Evolutionary conservation across 2,329 filamentous ascomycete genomes (phyloP), one percentile per base, ranked within the genome.

Genomic region (Thelonectria discophora): DNA sequence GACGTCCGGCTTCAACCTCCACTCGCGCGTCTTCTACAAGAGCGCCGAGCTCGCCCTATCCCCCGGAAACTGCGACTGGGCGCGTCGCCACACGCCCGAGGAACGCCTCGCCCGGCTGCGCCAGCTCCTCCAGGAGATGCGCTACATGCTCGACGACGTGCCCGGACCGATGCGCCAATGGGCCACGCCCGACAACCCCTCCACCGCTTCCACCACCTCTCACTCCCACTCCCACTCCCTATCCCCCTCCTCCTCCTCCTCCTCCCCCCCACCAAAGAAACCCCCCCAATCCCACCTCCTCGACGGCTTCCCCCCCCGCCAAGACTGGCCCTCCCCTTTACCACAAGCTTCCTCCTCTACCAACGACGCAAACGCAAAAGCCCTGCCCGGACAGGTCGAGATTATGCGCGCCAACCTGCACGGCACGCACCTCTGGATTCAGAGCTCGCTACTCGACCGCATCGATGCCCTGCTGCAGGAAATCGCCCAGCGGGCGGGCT

Each of bases 361-460:
- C 27, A 8, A 30, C n/a, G 53, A 63, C 21, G 20, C 49, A 2
- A 64, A 61, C 39, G 54, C 53, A 2, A 50, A 53, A 32, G 54
- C 55, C 0, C 54, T 52, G 18, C 65, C n/a, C 7, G 65, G 60
- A 0, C 72, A 70, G 46, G 57, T 60, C 18, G 67, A 73, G 48
- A 66, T 74, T 1, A 72, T 75, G 58, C 62, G 76, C 5, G 74
- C 73, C 0, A 77, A 78, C 20, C 61, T 78, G 1, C 75, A 78
- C 39, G 73, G 74, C 8, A 78, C 75, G 0, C 76, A 78, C 56
- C 61, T 78, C 1, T 78, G 76, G 76, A 67, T 77, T 7, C 76
- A 78, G 61, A 77, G 71, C 40, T 66, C 73, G 6, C 63, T 77
- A 0, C 64, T 76, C 2, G 76, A 78, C 37, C 74, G 75, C 51